Percentiles rank a stretch among this genome's conserved stretches.
Evolutionary conservation across 2,329 filamentous ascomycete genomes (phyloP).

Genomic region (Aspergillus uvarum): DNA sequence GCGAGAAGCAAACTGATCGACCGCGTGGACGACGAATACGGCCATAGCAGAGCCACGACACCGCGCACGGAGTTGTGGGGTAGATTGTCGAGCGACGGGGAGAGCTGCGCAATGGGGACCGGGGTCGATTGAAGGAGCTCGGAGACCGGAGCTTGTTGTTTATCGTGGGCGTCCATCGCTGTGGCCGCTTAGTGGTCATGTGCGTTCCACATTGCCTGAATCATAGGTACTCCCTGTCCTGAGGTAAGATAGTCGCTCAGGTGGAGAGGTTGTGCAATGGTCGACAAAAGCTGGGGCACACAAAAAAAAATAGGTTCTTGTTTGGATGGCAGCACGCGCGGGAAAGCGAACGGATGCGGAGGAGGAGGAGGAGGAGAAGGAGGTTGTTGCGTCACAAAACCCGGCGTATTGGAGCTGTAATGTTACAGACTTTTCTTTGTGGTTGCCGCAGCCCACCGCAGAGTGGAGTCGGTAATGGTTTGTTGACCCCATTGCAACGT

Average conservation of each 20-base stretch:
- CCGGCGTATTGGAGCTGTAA: constrained; percentile 15
- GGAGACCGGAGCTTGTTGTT: constrained; percentile 20
- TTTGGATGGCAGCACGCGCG: background rate
- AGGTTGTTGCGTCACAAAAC: constrained; percentile 2
- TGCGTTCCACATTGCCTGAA: constrained; percentile 13
- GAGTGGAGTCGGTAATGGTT: background rate
- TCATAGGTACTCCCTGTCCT: constrained; percentile 11
- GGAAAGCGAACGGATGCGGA: constrained; percentile 4
- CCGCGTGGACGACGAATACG: constrained; percentile 75
- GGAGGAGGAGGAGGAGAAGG: constrained; percentile 8
- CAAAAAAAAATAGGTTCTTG: too few species aligned
- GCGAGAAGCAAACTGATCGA: constrained; percentile 77
- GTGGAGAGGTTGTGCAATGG: background rate
- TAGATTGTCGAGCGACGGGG: constrained; percentile 33
- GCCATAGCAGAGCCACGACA: constrained; percentile 83
- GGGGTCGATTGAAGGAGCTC: constrained; percentile 25
- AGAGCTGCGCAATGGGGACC: constrained; percentile 44
- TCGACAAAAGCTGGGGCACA: background rate
- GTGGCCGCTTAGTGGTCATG: constrained; percentile 16
- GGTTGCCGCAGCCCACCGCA: background rate
- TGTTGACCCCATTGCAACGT: background rate
- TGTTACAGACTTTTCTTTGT: constrained; percentile 11
- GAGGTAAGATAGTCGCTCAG: background rate
- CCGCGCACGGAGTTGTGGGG: constrained; percentile 56
- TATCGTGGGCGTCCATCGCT: constrained; percentile 32